Percentiles rank a stretch among this genome's conserved stretches.
Evolutionary conservation across 106 monocot genomes (phyloP).

Genomic region (Acorus calamus): DNA sequence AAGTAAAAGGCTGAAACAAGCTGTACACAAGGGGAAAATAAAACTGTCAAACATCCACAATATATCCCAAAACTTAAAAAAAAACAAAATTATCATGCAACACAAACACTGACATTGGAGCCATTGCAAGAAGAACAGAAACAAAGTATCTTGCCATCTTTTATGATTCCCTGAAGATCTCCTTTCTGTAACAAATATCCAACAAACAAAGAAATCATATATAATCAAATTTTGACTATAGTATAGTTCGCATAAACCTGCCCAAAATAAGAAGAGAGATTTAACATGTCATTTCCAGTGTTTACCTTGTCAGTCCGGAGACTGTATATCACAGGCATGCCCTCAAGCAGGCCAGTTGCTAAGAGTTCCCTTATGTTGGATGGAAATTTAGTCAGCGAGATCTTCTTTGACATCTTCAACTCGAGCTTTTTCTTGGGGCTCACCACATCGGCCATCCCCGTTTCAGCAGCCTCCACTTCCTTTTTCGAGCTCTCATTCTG

Average conservation of each 20-base stretch:
- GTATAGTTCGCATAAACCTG: too few relatives aligned
- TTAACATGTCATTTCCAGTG: neutral
- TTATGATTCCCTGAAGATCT: constrained; percentile 59
- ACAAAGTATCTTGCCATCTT: constrained; percentile 25
- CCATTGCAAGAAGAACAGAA: constrained; percentile 76
- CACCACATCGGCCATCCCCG: constrained; percentile 5
- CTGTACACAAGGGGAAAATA: constrained; percentile 21
- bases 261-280: neutral
- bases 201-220: too few relatives aligned
- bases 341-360: constrained; percentile 80
- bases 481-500: neutral
- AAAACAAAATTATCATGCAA: neutral
- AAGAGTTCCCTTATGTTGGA: constrained; percentile 61
- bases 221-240: too few relatives aligned
- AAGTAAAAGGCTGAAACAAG: constrained; percentile 69
- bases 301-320: constrained; percentile 45
- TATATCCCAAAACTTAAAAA: neutral
- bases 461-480: neutral
- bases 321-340: constrained; percentile 56
- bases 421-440: constrained; percentile 51
- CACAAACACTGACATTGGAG: constrained; percentile 24
- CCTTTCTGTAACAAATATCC: constrained; percentile 16
- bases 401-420: constrained; percentile 81
- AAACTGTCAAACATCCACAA: neutral
- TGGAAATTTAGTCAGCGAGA: constrained; percentile 52